Percentiles rank a stretch among this genome's conserved stretches.
phyloP scores from a whole-genome alignment of 2,329 filamentous ascomycete species.

The Phialocephala subalpina region DNA sequence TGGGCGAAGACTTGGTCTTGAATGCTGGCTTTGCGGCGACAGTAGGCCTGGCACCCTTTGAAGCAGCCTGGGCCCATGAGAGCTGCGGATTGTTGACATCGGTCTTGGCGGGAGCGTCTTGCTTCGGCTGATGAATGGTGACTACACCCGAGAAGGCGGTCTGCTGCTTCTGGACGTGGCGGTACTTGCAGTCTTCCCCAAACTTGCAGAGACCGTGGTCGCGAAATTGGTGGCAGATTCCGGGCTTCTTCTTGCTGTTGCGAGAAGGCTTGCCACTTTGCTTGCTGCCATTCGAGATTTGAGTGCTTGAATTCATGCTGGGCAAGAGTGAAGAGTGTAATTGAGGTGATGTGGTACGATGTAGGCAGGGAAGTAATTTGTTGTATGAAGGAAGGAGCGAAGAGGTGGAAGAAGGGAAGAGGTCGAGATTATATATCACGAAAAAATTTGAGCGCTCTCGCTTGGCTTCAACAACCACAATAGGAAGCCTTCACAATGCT shows the following conservation, averaged over 20 bases:
- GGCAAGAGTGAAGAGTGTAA: not conserved
- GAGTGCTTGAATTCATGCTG: not conserved
- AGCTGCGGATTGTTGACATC: not conserved
- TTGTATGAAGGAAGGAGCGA: not conserved
- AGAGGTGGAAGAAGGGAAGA: not conserved
- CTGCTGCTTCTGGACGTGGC: not conserved
- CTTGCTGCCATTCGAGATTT: not conserved
- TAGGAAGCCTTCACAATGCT: constrained; percentile 1
- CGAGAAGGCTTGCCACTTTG: not conserved
- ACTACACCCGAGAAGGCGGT: not conserved
- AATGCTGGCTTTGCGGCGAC: not conserved
- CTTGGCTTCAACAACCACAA: not conserved
- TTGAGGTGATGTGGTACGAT: not conserved
- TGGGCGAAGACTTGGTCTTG: not conserved
- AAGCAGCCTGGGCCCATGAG: not conserved
- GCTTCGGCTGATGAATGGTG: not conserved
- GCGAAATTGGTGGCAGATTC: not conserved
- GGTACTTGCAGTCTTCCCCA: constrained; percentile 5
- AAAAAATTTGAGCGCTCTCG: not conserved
- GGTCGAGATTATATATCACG: not conserved
- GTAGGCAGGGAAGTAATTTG: not conserved
- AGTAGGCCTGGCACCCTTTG: not conserved
- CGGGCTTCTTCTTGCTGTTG: not conserved
- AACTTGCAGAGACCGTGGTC: not conserved
- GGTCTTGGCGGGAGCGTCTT: not conserved